Evolutionary conservation across 345 rosid species (phyloP), one percentile per base, ranked within the genome.

Genomic region (Ceriops decandra): DNA sequence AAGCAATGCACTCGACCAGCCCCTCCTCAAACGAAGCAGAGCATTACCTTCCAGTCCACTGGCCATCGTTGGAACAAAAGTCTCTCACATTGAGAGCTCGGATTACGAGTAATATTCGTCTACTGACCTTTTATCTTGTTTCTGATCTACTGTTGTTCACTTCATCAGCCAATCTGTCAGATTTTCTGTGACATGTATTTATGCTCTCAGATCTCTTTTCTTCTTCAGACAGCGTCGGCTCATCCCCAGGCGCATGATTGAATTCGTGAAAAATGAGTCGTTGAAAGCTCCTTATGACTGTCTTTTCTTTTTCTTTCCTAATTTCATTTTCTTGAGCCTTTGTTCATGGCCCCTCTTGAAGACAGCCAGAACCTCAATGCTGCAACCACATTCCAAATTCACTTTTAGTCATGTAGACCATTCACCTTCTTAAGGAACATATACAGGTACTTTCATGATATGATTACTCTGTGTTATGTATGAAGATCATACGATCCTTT

Each of bases 21-120:
- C 97, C 62, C 95, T 90, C 57, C 87, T 93, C 75, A 90, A 88
- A 77, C 82, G 90, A 74, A 76, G 72, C 72, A 83, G 86, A 72
- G 85, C 96, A 2, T 82, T 89, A 27, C 91, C 97, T 69, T 86
- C 96, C 15, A 89, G 36, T 52, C 95, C 95, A 42, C 82, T 88
- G 5, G 98, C 98, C 76, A 68, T 87, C 72, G 90, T 90, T 52
- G 97, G 98, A 70, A 82, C 92, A 60, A 90, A 90, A 72, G 96
- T 90, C 58, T 87, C 98, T 27, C 81, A 87, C 60, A 85, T 93
- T 8, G 97, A 93, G 78, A 93, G 97, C 85, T 81, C 90, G 80
- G 92, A 93, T 69, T 90, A 93, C 54, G 97, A 90, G 98, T 93
- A 82, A 82, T 71, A 30, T 10, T 38, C 4, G 4, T 38, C 47